Evolutionary conservation across 441 rosid species (phyloP).

Genomic region (Eruca vesicaria): DNA sequence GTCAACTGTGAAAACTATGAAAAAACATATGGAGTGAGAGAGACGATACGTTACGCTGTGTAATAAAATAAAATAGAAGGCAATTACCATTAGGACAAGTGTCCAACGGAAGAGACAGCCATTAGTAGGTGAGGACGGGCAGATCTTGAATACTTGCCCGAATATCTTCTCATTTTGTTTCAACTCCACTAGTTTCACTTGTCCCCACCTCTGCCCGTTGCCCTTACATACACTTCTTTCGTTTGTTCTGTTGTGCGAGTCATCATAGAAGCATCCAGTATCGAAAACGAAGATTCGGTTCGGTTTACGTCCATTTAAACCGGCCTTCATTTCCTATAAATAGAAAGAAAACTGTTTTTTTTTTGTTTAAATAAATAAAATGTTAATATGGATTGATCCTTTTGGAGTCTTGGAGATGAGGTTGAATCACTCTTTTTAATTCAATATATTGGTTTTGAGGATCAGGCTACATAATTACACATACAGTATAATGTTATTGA

Average conservation of each 20-base stretch:
- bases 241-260: constrained; percentile 9
- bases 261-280: constrained; percentile 23
- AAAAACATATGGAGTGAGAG: background rate
- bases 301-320: too few relatives aligned
- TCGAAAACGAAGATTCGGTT: background rate
- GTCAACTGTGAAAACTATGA: constrained; percentile 5
- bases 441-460: too few relatives aligned
- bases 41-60: constrained; percentile 8
- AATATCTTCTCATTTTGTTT: constrained; percentile 3
- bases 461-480: too few relatives aligned
- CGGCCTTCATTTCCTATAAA: too few relatives aligned
- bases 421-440: too few relatives aligned
- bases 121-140: constrained; percentile 21
- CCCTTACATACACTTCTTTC: background rate
- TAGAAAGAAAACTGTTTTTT: too few relatives aligned
- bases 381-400: too few relatives aligned
- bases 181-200: constrained; percentile 20
- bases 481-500: too few relatives aligned
- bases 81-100: constrained; percentile 25
- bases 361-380: too few relatives aligned
- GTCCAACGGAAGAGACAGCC: constrained; percentile 14
- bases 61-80: background rate
- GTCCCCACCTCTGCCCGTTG: constrained; percentile 30
- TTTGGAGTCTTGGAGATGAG: too few relatives aligned
- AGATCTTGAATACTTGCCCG: constrained; percentile 35